Percentiles rank a stretch among this genome's conserved stretches.
These are phyloP conservation scores for Colletotrichum sp. DNA, from an alignment of 2,329 filamentous ascomycete genomes.

Conservation along the genomic window DNA sequence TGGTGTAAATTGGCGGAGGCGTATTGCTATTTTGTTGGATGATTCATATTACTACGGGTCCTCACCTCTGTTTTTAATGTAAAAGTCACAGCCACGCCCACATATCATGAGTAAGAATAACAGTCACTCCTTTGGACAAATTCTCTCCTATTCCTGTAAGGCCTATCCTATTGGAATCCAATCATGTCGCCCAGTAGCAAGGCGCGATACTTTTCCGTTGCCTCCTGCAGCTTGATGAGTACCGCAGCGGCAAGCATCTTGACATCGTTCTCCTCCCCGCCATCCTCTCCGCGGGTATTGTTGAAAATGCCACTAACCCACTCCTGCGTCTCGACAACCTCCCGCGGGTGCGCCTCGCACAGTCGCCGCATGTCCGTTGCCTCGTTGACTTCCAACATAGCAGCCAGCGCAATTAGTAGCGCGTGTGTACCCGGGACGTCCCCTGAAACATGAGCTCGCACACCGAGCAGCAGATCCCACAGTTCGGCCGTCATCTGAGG, in stretches of 20 bases:
- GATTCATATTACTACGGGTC: not conserved
- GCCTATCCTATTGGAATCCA: conserved; percentile 25
- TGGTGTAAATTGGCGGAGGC: not conserved
- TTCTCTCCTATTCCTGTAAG: not conserved
- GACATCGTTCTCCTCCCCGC: conserved; percentile 76
- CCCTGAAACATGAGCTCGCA: conserved; percentile 64
- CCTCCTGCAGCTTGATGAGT: conserved; percentile 78
- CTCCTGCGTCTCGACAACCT: conserved; percentile 84
- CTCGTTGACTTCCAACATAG: conserved; percentile 82
- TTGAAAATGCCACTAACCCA: conserved; percentile 85
- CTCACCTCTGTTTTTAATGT: not conserved
- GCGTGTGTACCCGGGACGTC: conserved; percentile 75
- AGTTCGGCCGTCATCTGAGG: conserved; percentile 84
- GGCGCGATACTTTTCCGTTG: conserved; percentile 81
- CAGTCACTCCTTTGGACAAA: not conserved
- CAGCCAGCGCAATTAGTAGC: conserved; percentile 79
- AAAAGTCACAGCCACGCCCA: not conserved
- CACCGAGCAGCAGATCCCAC: conserved; percentile 78
- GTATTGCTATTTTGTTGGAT: not conserved
- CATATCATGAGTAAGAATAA: not conserved
- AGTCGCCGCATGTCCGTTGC: conserved; percentile 62
- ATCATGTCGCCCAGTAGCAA: conserved; percentile 75
- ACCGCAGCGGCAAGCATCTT: conserved; percentile 81
- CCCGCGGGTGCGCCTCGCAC: conserved; percentile 75
- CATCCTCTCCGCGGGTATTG: conserved; percentile 53